Percentiles rank a stretch among this genome's conserved stretches.
These are phyloP conservation scores for Fusarium globosum DNA, from an alignment of 2,329 filamentous ascomycete genomes.

Conservation along the genomic window DNA sequence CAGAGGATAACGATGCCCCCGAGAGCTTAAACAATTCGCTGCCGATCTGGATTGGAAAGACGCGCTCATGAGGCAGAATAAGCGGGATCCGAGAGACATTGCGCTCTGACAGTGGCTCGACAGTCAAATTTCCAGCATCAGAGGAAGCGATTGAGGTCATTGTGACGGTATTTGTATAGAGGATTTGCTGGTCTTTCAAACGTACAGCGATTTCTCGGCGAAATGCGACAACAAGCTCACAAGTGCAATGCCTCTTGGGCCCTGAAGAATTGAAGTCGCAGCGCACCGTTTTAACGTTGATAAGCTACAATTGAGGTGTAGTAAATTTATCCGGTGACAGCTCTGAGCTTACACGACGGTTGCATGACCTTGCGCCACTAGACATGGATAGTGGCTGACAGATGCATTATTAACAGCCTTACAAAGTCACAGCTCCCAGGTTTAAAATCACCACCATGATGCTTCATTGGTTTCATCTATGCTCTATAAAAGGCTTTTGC, in stretches of 20 bases:
- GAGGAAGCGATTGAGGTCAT: slow-evolving; percentile 45
- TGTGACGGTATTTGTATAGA: background rate
- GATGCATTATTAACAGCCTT: slow-evolving; percentile 16
- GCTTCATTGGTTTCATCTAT: slow-evolving; percentile 8
- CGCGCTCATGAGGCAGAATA: slow-evolving; percentile 75
- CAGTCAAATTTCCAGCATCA: slow-evolving; percentile 39
- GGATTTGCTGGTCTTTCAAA: background rate
- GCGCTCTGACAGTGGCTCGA: slow-evolving; percentile 46
- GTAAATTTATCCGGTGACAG: slow-evolving; percentile 13
- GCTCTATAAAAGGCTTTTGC: slow-evolving; percentile 2
- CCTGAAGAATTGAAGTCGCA: slow-evolving; percentile 8
- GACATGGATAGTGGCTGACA: slow-evolving; percentile 20
- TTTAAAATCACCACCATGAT: background rate
- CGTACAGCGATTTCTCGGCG: slow-evolving; percentile 1
- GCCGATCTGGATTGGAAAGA: slow-evolving; percentile 81
- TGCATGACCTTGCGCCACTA: slow-evolving; percentile 38
- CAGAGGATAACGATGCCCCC: slow-evolving; percentile 77
- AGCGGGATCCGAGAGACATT: slow-evolving; percentile 62
- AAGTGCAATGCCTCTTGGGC: slow-evolving; percentile 30
- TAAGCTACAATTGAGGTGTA: slow-evolving; percentile 9
- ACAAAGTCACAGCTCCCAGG: background rate
- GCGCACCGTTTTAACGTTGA: background rate
- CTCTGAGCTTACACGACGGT: slow-evolving; percentile 17
- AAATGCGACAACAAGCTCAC: slow-evolving; percentile 14
- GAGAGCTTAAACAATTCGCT: slow-evolving; percentile 78